Evolutionary conservation across 1,284 basidiomycete genomes (phyloP), one percentile per base, ranked within the genome.

Genomic region (Ceratobasidium sp.): DNA sequence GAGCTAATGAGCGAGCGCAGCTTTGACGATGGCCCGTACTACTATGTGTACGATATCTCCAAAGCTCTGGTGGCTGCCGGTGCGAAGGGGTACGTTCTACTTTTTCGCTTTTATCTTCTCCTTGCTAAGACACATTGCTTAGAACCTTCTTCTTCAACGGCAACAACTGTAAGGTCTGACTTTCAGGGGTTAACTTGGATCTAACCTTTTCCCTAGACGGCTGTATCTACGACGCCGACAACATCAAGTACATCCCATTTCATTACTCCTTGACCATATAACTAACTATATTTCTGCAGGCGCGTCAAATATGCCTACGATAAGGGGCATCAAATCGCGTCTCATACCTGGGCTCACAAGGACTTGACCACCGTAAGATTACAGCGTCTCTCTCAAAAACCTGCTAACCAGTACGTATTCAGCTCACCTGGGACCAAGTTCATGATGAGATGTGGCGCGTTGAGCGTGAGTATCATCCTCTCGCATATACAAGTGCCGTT

Each of bases 181-280:
- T 39, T 20, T 13, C 56, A 26, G 20, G 61, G 18, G 10, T 56
- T 12, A 23, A 49, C 42, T 26, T 9, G 40, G 23, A 28, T 18
- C n/a, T 44, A 58, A 15, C 67, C n/a, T 18, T 9, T 20, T 44
- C 39, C 49, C 26, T 12, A 64, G 60, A 77, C 53, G 70, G 73
- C 15, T 81, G 79, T 68, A 81, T 81, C 76, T 81, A 81, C 58
- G 58, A 75, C 33, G 68, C 78, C 44, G 79, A 77, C 56, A 78
- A 78, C 40, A 33, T 33, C n/a, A 67, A 77, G 75, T 77, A 33
- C 40, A 64, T 53, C 2, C 12, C 6, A 28, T 20, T 3, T 60
- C 1, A 58, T 46, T 42, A 13, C 15, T 20, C 7, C 53, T 2
- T 12, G 10, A n/a, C 2, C 18, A 39, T 63, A 2, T 49, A 9